Percentiles rank a stretch among this genome's conserved stretches.
These are phyloP conservation scores for Podaxis pistillaris DNA, from an alignment of 768 basidiomycete species.

Conservation along the genomic window DNA sequence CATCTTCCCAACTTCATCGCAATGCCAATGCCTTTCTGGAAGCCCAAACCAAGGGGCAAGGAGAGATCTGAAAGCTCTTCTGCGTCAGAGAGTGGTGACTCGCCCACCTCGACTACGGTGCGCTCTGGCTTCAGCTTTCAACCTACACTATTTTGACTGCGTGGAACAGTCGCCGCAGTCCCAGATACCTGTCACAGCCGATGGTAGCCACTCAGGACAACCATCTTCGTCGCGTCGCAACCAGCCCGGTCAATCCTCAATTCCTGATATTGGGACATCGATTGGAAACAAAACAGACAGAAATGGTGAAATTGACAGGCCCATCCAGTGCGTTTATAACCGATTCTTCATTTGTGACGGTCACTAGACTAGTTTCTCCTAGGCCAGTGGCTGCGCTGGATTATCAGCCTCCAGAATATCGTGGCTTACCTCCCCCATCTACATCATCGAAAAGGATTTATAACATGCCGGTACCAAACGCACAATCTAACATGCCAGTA, in stretches of 20 bases:
- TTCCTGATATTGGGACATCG: slow-evolving; percentile 1
- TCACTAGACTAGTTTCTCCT: background rate
- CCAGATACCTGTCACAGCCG: background rate
- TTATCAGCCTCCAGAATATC: slow-evolving; percentile 11
- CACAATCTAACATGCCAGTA: slow-evolving; percentile 5
- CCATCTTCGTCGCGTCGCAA: slow-evolving; percentile 9
- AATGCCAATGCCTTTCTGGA: slow-evolving; percentile 8
- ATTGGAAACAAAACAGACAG: background rate
- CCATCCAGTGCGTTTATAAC: slow-evolving; percentile 8
- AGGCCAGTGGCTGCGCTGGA: slow-evolving; percentile 1
- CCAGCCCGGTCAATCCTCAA: background rate
- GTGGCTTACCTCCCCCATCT: slow-evolving; percentile 6
- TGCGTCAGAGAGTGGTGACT: slow-evolving; percentile 13
- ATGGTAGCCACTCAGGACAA: slow-evolving; percentile 3
- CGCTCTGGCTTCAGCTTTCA: background rate
- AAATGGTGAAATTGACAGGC: background rate
- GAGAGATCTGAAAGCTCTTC: slow-evolving; percentile 7
- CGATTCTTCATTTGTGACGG: background rate
- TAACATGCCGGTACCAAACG: slow-evolving; percentile 7
- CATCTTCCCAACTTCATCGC: background rate
- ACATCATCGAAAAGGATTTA: slow-evolving; percentile 13
- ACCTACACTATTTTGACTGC: background rate
- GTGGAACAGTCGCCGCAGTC: background rate
- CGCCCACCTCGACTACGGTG: slow-evolving; percentile 10
- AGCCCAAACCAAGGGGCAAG: background rate